phyloP scores from a whole-genome alignment of 805 yeast species.

The Grigorovia yakushimaensis region DNA sequence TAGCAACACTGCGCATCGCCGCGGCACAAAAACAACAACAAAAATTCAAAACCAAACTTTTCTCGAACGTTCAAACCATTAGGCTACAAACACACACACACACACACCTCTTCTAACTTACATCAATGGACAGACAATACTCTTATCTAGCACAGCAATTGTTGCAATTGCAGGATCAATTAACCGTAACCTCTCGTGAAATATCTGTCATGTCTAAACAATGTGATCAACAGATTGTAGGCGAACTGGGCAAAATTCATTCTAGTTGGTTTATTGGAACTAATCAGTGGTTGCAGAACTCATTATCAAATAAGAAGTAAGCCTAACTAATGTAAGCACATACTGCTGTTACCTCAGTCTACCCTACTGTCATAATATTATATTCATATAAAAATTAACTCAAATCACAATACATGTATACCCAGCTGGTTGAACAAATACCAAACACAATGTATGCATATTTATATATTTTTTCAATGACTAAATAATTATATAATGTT shows the following conservation, averaged over 20 bases:
- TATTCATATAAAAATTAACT: no score
- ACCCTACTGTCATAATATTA: no score
- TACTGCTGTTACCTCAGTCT: no score
- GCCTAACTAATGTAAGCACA: no score
- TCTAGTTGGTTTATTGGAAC: conserved; percentile 27
- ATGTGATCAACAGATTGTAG: conserved; percentile 23
- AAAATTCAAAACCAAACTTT: no score
- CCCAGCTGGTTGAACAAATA: no score
- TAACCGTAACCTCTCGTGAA: conserved; percentile 20
- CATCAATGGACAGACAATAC: conserved; percentile 27
- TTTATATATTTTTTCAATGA: background rate
- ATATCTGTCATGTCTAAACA: conserved; percentile 24
- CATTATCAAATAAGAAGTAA: conserved; percentile 1
- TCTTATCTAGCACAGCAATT: conserved; percentile 25
- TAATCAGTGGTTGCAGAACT: conserved; percentile 17
- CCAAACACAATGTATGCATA: background rate
- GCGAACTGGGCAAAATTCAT: conserved; percentile 26
- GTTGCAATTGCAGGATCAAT: conserved; percentile 17
- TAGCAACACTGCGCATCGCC: no score
- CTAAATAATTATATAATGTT: background rate
- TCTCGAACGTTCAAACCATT: no score
- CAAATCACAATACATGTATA: no score
- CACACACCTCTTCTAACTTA: no score
- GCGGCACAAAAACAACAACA: background rate
- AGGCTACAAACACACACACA: background rate